Base-by-base conservation (phyloP, 2,329 filamentous ascomycete species). In the Trichoderma sp. region DNA sequence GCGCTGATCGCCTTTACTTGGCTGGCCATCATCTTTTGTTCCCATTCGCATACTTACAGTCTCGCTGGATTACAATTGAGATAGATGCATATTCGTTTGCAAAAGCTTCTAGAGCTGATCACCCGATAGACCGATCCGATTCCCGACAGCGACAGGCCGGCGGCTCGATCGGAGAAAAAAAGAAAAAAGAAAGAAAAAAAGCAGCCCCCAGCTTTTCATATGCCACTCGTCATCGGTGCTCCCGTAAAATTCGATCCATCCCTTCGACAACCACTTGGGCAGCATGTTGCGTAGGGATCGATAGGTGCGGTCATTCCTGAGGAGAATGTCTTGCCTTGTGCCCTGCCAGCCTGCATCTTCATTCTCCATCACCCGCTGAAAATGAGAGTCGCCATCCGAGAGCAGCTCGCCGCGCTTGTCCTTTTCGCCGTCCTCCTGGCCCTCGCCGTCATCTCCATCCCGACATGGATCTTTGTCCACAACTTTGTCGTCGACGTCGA, bases 341-440 rank as follows among this genome's bases (percentile, higher is more conserved):
- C 64, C 64, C 37, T 45, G 48, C 45, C 64, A 42, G 57, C 57
- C 42, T 25, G 45, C 17, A 29, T 37, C 19, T 37, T 34, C 29
- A 12, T 52, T 37, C 15, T 54, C 19, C 34, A 45, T 67, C 65
- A 25, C 48, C 25, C 48, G 45, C 52, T 19, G 37, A 68, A 66
- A 70, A 94, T 97, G 92, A 89, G 93, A 78, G 88, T 97, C 77
- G 90, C 91, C 68, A 97, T 97, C 75, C 87, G 93, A 72, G 90
- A 94, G 81, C 94, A 97, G 86, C 85, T 97, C 73, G 92, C 89
- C 72, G 84, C 89, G 78, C 84, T 97, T 71, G 92, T 97, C 74
- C 83, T 95, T 71, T 76, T 92, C 69, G 88, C 91, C 69, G 89
- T 92, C 58, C 85, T 96, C 67, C 81, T 91, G 67, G 89, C 90